Conservation (phyloP, 177 flowering plant species). For the Vitis hybrid region DNA sequence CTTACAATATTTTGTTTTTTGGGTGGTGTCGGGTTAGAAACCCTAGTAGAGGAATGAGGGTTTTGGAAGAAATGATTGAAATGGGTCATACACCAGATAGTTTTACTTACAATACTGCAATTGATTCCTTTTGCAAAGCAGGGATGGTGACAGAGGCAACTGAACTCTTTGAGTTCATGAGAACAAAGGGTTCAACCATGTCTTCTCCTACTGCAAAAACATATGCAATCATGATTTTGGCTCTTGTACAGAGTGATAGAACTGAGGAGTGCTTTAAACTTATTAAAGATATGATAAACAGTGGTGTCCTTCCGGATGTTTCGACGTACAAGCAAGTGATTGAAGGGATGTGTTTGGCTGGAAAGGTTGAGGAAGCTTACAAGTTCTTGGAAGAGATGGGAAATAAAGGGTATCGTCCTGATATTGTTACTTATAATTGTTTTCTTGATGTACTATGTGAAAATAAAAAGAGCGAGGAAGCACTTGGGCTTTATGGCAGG, state of each 20-base stretch:
- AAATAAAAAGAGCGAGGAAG: constrained; percentile 64
- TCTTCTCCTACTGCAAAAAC: constrained; percentile 93
- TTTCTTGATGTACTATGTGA: constrained; percentile 90
- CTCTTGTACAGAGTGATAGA: constrained; percentile 54
- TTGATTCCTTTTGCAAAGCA: constrained; percentile 71
- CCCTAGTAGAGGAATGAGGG: constrained; percentile 63
- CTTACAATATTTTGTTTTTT: constrained; percentile 78
- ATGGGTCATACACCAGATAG: constrained; percentile 76
- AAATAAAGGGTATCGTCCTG: constrained; percentile 83
- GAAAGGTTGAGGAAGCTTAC: constrained; percentile 76
- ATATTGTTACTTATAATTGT: constrained; percentile 92
- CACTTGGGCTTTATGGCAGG: constrained; percentile 56
- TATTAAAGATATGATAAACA: constrained; percentile 64
- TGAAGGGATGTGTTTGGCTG: constrained; percentile 85
- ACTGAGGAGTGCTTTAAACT: constrained; percentile 72
- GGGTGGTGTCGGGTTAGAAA: constrained; percentile 95
- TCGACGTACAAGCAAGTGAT: constrained; percentile 83
- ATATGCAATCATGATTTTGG: constrained; percentile 78
- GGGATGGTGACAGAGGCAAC: constrained; percentile 82
- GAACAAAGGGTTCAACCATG: constrained; percentile 63
- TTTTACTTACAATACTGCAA: constrained; percentile 83
- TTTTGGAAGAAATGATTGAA: constrained; percentile 79
- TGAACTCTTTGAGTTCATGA: constrained; percentile 79
- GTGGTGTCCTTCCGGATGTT: constrained; percentile 94
- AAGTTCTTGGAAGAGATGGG: constrained; percentile 89